Percentiles rank a stretch among this genome's conserved stretches.
Conservation (phyloP, 2,329 filamentous ascomycete genomes). For the Calonectria leucothoes region DNA sequence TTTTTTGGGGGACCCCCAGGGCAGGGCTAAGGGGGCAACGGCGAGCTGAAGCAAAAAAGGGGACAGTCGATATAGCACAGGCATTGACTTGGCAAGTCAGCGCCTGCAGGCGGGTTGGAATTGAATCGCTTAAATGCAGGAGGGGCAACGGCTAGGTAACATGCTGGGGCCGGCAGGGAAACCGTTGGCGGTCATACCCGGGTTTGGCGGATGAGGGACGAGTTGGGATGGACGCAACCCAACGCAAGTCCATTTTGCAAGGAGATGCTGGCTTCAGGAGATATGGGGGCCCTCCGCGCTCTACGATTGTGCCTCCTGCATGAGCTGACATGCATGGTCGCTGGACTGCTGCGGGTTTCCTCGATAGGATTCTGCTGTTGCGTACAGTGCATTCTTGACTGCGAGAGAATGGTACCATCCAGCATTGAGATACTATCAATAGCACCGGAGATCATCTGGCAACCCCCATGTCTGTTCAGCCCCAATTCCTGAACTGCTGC, state of each 20-base stretch:
- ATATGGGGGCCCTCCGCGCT: slow-evolving; percentile 17
- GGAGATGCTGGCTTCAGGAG: slow-evolving; percentile 25
- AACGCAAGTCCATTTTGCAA: slow-evolving; percentile 32
- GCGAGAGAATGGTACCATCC: slow-evolving; percentile 19
- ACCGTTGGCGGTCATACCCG: slow-evolving; percentile 27
- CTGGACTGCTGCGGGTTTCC: background rate
- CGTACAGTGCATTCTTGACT: background rate
- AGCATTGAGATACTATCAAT: slow-evolving; percentile 29
- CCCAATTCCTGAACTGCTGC: slow-evolving; percentile 16
- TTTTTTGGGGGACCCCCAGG: background rate
- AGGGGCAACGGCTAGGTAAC: background rate
- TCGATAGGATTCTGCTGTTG: slow-evolving; percentile 17
- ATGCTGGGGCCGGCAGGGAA: slow-evolving; percentile 4
- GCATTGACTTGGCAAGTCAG: slow-evolving; percentile 2
- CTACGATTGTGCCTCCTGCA: slow-evolving; percentile 29
- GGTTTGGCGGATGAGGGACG: slow-evolving; percentile 26
- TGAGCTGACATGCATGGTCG: slow-evolving; percentile 37
- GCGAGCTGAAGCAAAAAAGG: slow-evolving; percentile 7
- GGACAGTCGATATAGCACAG: background rate
- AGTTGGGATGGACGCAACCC: slow-evolving; percentile 25
- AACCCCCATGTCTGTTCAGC: slow-evolving; percentile 21
- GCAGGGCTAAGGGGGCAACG: background rate
- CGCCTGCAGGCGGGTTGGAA: background rate
- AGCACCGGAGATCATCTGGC: slow-evolving; percentile 28
- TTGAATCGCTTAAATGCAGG: slow-evolving; percentile 20